phyloP scores from a whole-genome alignment of 441 rosid genomes.

The Eruca vesicaria region DNA sequence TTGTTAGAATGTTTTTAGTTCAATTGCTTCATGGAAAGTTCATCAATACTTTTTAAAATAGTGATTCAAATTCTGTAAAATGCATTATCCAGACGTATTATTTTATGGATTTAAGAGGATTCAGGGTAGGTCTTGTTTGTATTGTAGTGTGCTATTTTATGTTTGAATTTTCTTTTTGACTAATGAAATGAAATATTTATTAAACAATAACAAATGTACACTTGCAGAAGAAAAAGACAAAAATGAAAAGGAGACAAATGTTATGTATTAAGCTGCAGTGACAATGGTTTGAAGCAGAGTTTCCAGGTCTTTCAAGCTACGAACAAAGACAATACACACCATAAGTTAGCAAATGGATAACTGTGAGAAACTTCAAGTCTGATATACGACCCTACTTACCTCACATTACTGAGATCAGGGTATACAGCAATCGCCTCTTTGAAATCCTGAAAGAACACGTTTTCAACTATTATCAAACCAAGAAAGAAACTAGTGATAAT shows the following conservation, averaged over 20 bases:
- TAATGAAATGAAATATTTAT: neutral
- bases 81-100: too few relatives aligned
- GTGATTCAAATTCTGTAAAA: neutral
- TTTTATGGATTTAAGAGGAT: conserved; percentile 16
- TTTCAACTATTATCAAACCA: neutral
- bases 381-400: conserved; percentile 37
- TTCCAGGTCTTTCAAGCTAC: conserved; percentile 78
- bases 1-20: too few relatives aligned
- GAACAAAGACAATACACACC: neutral
- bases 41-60: too few relatives aligned
- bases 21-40: too few relatives aligned
- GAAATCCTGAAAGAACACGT: conserved; percentile 57
- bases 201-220: conserved; percentile 4
- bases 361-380: neutral
- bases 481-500: neutral
- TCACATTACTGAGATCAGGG: conserved; percentile 73
- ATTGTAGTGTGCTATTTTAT: conserved; percentile 19
- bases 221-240: neutral
- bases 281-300: conserved; percentile 52
- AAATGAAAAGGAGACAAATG: neutral
- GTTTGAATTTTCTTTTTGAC: neutral
- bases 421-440: conserved; percentile 73
- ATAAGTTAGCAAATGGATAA: neutral
- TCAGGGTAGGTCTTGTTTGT: conserved; percentile 28
- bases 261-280: conserved; percentile 39